Base-by-base conservation (phyloP, 106 monocot genomes). In the Dioscorea dumetorum region DNA sequence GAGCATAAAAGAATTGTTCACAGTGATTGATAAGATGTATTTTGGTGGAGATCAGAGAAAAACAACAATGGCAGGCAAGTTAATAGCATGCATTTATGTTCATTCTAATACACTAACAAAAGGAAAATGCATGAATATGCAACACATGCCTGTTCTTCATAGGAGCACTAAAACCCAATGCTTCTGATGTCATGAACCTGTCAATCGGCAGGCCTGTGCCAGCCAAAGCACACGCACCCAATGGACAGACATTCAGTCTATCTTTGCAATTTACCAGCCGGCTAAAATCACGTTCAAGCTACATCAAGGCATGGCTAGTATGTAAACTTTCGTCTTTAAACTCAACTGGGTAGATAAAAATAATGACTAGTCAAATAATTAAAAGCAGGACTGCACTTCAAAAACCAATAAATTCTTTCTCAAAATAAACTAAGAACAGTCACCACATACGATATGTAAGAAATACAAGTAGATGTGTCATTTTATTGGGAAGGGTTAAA, bases 151-250 rank as follows among this genome's bases (percentile, higher is more conserved):
- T 92, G 70, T 92, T 92, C 59, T 80, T 84, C 86, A 97, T 57
- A 60, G 97, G 97, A 61, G 86, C 97, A 67, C 82, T 87, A 83
- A 97, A 97, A 31, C 80, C 84, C 71, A 97, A 75, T 33, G 86
- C 84, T 48, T 82, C 73, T 70, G 97, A 86, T 74, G 97, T 97
- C 77, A 89, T 80, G 68, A 89, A 97, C 70, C 97, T 84, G 72
- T 97, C 76, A 62, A 97, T 97, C n/a, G 97, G 92, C 80, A 97
- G 92, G 6, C 97, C 97, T 65, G 97, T 97, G 52, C 97, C 97
- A 78, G 97, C 97, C 76, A 97, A 82, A 69, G 97, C 97, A 85
- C 97, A 91, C 58, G 97, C 89, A 78, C 97, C 97, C 20, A 97
- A 73, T n/a, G 97, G 97, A 41, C 89, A 89, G 64, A 84, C 85